Evolutionary conservation across 2,329 filamentous ascomycete genomes (phyloP).

Genomic region (Laburnicola sp.): DNA sequence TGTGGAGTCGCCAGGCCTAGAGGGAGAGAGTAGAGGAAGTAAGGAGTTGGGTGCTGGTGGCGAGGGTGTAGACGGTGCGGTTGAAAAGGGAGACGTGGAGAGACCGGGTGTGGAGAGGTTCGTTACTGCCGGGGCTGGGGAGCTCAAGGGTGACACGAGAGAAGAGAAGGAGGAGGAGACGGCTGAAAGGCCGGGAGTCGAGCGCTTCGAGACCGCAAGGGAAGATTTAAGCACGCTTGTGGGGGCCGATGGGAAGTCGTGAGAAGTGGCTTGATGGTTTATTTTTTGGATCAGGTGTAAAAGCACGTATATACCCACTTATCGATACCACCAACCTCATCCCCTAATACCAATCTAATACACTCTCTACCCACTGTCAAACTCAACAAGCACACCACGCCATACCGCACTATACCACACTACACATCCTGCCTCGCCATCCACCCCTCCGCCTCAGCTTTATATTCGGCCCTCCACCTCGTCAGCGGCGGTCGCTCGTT

Average conservation of each 20-base stretch:
- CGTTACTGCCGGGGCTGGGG: conserved; percentile 52
- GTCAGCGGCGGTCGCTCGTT: conserved; percentile 70
- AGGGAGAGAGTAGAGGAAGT: conserved; percentile 16
- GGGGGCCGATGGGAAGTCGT: neutral
- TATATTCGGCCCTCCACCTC: conserved; percentile 72
- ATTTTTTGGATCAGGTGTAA: neutral
- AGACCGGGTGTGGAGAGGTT: conserved; percentile 55
- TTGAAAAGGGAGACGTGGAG: conserved; percentile 14
- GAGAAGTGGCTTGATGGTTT: neutral
- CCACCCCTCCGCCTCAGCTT: conserved; percentile 64
- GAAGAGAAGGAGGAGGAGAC: conserved; percentile 7
- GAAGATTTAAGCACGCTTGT: conserved; percentile 26
- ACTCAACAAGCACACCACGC: neutral
- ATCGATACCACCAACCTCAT: too few relatives aligned
- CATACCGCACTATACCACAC: neutral
- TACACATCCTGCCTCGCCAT: conserved; percentile 55
- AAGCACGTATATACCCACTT: conserved; percentile 1
- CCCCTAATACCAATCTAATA: neutral
- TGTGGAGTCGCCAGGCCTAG: conserved; percentile 27
- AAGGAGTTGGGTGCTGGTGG: conserved; percentile 13
- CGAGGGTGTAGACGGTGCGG: conserved; percentile 7
- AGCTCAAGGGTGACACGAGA: conserved; percentile 9
- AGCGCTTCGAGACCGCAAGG: conserved; percentile 60
- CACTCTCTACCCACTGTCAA: neutral
- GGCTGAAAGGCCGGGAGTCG: conserved; percentile 44